Conservation (phyloP, 192 early-diverging fungal species). For the Physocladia obscura region DNA sequence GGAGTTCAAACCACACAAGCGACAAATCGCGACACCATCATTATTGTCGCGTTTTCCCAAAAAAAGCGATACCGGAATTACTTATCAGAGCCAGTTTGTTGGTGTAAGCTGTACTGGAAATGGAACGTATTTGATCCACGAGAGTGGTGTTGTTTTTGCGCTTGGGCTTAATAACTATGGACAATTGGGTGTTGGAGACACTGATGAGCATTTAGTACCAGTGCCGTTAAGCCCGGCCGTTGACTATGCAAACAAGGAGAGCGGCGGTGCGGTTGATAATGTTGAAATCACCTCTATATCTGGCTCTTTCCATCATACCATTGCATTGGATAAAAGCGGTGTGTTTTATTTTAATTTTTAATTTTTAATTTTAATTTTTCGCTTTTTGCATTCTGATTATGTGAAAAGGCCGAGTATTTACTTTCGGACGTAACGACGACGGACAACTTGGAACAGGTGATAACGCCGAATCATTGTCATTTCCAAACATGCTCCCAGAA, state of each 20-base stretch:
- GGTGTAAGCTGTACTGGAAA: conserved; percentile 78
- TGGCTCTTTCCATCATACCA: conserved; percentile 86
- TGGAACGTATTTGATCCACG: conserved; percentile 78
- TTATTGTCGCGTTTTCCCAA: background rate
- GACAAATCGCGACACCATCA: conserved; percentile 49
- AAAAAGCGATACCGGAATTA: background rate
- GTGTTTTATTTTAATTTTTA: background rate
- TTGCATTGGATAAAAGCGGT: conserved; percentile 74
- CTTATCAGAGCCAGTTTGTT: conserved; percentile 49
- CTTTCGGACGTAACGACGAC: conserved; percentile 84
- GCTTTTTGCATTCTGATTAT: background rate
- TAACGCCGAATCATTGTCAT: conserved; percentile 50
- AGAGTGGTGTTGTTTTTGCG: conserved; percentile 63
- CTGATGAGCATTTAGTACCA: conserved; percentile 50
- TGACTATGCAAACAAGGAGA: conserved; percentile 44
- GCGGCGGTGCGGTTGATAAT: background rate
- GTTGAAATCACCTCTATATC: conserved; percentile 55
- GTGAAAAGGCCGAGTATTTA: conserved; percentile 62
- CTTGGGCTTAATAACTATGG: conserved; percentile 92
- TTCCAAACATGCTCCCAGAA: conserved; percentile 35
- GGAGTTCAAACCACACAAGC: conserved; percentile 62
- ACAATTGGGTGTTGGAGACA: conserved; percentile 73
- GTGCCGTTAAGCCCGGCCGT: conserved; percentile 42
- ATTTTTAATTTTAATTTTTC: background rate
- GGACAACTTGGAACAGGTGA: conserved; percentile 74